Conservation (phyloP, 83 land plant genomes). For the Larix sibirica region DNA sequence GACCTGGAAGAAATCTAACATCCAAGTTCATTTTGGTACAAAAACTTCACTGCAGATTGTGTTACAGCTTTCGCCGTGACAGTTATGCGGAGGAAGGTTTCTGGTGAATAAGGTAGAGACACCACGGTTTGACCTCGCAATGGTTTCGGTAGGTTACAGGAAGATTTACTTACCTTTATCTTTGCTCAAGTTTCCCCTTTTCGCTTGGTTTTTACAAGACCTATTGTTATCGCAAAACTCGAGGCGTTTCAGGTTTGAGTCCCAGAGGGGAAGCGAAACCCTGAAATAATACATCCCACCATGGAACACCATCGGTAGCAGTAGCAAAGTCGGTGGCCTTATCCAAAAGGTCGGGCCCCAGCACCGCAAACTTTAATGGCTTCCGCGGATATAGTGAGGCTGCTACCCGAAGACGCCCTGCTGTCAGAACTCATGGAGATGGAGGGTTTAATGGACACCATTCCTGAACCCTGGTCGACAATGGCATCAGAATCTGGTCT, state of each 20-base stretch:
- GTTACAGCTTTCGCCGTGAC: too few relatives aligned
- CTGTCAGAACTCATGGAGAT: conserved; percentile 7
- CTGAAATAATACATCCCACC: not conserved
- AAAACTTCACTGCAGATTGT: too few relatives aligned
- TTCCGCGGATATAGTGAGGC: not conserved
- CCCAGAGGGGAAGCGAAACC: not conserved
- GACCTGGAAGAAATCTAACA: too few relatives aligned
- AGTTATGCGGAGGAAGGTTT: too few relatives aligned
- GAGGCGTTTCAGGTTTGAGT: not conserved
- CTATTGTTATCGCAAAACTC: too few relatives aligned
- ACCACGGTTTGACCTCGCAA: too few relatives aligned
- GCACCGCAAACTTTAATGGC: not conserved
- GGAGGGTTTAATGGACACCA: not conserved
- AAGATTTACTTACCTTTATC: too few relatives aligned
- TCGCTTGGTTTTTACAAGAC: too few relatives aligned
- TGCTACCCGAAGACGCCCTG: not conserved
- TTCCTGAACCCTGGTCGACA: not conserved
- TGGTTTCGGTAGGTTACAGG: too few relatives aligned
- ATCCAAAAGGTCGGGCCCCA: not conserved
- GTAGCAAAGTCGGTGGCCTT: not conserved
- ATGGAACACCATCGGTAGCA: not conserved
- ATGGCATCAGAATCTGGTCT: not conserved
- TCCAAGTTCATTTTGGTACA: too few relatives aligned
- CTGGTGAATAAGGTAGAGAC: too few relatives aligned
- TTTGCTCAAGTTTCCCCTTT: too few relatives aligned